Evolutionary conservation across 257 asterid species (phyloP), one percentile per base, ranked within the genome.

Genomic region (Eucommia ulmoides): DNA sequence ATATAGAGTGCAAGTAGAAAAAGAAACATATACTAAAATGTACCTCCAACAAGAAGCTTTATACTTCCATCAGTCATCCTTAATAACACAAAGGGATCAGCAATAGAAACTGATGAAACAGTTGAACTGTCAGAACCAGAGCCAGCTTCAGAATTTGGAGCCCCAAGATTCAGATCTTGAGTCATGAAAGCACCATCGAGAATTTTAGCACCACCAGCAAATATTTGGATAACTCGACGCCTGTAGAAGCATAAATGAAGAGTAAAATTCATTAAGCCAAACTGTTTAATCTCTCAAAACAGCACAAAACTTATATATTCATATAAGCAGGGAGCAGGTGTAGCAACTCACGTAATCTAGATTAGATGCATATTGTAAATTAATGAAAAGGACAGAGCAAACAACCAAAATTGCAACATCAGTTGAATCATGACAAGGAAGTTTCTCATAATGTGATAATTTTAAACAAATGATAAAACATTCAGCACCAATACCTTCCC

Each of bases 31-130:
- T 35, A 10, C 12, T 38, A 7, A 42, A 21, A 60, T 45, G 65
- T 85, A 89, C 97, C 97, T 78, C 98, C 98, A 47, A 74, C 80
- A 65, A 89, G 94, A 71, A 89, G 93, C 84, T 80, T 91, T 69
- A 85, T 65, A 71, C 91, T 82, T 59, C 98, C 98, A 69, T 89
- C 95, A 33, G 65, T 66, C 98, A 89, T 89, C 66, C 83, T 76
- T 76, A 89, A 68, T 64, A 89, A 68, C 62, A 89, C 96, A 54
- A 76, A 89, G 24, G 98, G 98, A 73, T 89, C 98, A 42, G 94
- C 96, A 44, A 89, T 89, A 47, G 96, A 78, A 76, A 82, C 98
- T 26, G 92, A 85, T 58, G 80, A 68, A 42, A 85, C 96, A 17
- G 49, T 65, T 49, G 71, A 52, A 60, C 71, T 75, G 55, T 85